A percentile compares a stretch with the other conserved stretches of the same genome.
Conservation (phyloP, 345 rosid species). For the Gossypium arboreum region DNA sequence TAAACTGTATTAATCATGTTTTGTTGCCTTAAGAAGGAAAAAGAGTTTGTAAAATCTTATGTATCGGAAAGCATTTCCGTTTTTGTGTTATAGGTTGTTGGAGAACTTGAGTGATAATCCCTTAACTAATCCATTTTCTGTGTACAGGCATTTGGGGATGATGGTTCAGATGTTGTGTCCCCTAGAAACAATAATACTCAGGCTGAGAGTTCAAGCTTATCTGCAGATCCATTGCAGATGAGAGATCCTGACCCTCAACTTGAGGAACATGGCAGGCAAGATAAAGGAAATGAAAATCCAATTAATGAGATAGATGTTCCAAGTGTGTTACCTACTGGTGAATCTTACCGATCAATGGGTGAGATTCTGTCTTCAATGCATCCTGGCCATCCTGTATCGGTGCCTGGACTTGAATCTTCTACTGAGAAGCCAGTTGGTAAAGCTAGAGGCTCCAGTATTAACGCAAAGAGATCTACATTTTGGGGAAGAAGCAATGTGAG, state of each 20-base stretch:
- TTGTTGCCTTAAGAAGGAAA: neutral
- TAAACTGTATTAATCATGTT: neutral
- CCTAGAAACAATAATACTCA: constrained; percentile 45
- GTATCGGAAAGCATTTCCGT: neutral
- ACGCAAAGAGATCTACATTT: constrained; percentile 62
- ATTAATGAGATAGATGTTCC: constrained; percentile 42
- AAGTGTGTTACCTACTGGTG: constrained; percentile 45
- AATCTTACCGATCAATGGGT: constrained; percentile 73
- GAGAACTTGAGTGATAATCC: neutral
- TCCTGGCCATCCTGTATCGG: constrained; percentile 50
- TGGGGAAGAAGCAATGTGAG: constrained; percentile 96
- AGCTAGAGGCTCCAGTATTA: constrained; percentile 53
- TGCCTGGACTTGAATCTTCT: constrained; percentile 55
- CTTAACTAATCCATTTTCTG: constrained; percentile 18
- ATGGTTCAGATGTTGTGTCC: constrained; percentile 76
- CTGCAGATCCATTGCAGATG: constrained; percentile 34
- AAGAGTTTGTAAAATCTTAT: neutral
- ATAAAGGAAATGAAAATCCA: constrained; percentile 48
- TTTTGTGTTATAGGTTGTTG: neutral
- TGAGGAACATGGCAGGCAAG: constrained; percentile 55
- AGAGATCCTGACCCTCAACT: constrained; percentile 42
- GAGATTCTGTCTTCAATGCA: constrained; percentile 60
- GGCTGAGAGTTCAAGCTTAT: constrained; percentile 41
- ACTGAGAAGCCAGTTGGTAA: constrained; percentile 58
- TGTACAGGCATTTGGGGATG: constrained; percentile 77